These are phyloP conservation scores for Phellinidium pouzarii DNA, from an alignment of 1,284 basidiomycete genomes.

Conservation along the genomic window DNA sequence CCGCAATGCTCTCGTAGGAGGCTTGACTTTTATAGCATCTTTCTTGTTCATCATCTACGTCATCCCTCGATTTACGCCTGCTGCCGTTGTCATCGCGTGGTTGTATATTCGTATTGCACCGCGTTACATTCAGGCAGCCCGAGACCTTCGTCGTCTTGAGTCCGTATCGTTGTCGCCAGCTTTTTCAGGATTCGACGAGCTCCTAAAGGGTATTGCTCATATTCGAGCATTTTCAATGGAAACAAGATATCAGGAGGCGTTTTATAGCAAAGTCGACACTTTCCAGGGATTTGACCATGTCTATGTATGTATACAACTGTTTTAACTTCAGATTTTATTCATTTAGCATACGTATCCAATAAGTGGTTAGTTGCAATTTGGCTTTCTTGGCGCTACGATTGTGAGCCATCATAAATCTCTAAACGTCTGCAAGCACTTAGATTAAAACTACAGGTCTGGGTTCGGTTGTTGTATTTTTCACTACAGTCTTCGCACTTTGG, in stretches of 20 bases:
- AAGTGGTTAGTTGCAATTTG: conserved; percentile 65
- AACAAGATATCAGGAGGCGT: conserved; percentile 61
- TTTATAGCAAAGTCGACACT: conserved; percentile 72
- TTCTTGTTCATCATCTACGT: conserved; percentile 59
- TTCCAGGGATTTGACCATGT: conserved; percentile 69
- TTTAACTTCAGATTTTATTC: conserved; percentile 1
- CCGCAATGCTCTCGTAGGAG: conserved; percentile 46
- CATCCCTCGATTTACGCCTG: conserved; percentile 63
- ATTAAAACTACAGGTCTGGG: conserved; percentile 50
- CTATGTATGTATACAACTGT: conserved; percentile 42
- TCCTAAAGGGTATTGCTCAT: conserved; percentile 69
- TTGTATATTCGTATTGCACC: conserved; percentile 68
- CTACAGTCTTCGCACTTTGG: conserved; percentile 67
- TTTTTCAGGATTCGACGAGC: conserved; percentile 73
- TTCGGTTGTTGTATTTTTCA: conserved; percentile 67
- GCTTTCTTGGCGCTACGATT: conserved; percentile 70
- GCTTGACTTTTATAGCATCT: conserved; percentile 58
- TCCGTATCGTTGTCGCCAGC: conserved; percentile 61
- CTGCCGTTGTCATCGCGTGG: conserved; percentile 64
- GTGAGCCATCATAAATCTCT: conserved; percentile 30
- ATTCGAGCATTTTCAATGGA: conserved; percentile 83
- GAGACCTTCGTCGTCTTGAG: conserved; percentile 70
- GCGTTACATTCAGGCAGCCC: conserved; percentile 59
- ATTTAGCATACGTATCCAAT: conserved; percentile 16
- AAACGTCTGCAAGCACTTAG: not conserved